phyloP scores from a whole-genome alignment of 192 early-diverging fungal species.

The Lobosporangium transversale region DNA sequence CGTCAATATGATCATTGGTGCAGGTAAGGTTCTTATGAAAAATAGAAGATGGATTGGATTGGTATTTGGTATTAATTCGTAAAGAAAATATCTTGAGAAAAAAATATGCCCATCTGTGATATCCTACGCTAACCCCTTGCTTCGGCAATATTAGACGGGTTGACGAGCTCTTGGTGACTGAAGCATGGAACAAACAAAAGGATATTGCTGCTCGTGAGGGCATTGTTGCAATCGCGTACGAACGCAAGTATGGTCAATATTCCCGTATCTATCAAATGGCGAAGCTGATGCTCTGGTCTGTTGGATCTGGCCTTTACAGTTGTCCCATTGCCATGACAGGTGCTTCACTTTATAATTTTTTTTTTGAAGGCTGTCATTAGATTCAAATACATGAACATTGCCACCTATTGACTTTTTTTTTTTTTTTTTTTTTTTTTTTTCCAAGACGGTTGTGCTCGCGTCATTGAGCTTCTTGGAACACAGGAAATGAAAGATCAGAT shows the following conservation, averaged over 20 bases:
- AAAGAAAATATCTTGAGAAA: no score
- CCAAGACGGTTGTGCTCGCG: conserved; percentile 74
- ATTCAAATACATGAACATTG: no score
- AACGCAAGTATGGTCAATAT: conserved; percentile 60
- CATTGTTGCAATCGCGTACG: conserved; percentile 72
- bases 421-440: conserved; percentile 32
- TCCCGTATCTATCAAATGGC: conserved; percentile 72
- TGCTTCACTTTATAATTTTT: conserved; percentile 24
- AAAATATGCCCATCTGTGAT: no score
- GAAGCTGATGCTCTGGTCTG: conserved; percentile 68
- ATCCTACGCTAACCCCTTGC: no score
- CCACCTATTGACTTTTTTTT: conserved; percentile 7
- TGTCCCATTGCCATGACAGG: conserved; percentile 84
- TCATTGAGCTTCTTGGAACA: conserved; percentile 66
- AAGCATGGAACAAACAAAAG: conserved; percentile 72
- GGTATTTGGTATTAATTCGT: no score
- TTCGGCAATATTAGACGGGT: conserved; percentile 59
- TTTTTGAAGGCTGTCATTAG: not conserved
- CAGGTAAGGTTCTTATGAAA: conserved; percentile 23
- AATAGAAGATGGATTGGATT: no score
- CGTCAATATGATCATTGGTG: conserved; percentile 77
- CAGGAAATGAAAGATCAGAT: conserved; percentile 62
- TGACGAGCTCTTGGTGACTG: conserved; percentile 66
- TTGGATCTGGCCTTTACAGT: conserved; percentile 62
- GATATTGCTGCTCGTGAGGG: conserved; percentile 71